Percentiles rank a stretch among this genome's conserved stretches.
Evolutionary conservation across 257 asterid species (phyloP).

Genomic region (Penstemon davidsonii): DNA sequence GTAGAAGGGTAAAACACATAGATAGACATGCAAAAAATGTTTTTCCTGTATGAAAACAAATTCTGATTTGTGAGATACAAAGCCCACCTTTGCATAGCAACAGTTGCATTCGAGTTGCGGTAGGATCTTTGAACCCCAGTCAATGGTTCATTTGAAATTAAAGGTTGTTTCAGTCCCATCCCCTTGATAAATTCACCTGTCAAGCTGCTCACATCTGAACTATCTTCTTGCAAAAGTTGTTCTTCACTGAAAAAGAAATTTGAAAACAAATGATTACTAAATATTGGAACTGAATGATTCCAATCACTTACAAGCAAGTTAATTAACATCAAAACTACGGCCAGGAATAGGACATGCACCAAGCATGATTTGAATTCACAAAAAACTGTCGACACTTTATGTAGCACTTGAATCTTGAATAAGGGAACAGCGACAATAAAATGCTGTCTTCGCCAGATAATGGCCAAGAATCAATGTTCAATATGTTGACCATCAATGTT

Average conservation of each 20-base stretch:
- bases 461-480: too few relatives aligned
- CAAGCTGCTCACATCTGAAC: conserved; percentile 62
- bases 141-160: conserved; percentile 45
- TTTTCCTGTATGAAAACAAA: conserved; percentile 1
- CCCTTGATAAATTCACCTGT: conserved; percentile 65
- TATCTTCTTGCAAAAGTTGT: conserved; percentile 87
- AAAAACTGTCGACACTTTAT: neutral
- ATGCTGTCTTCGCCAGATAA: too few relatives aligned
- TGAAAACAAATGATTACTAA: conserved; percentile 5
- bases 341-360: neutral
- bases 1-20: neutral
- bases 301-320: neutral
- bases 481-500: neutral
- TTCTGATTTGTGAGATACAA: conserved; percentile 16
- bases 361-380: neutral
- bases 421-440: neutral
- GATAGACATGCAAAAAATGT: neutral
- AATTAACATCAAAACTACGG: neutral
- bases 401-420: neutral
- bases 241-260: conserved; percentile 68
- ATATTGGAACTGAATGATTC: neutral
- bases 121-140: conserved; percentile 56
- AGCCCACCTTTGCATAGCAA: conserved; percentile 59
- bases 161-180: conserved; percentile 62
- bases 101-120: conserved; percentile 45